Evolutionary conservation across 2,329 filamentous ascomycete genomes (phyloP).

Genomic region (Calonectria henricotiae): DNA sequence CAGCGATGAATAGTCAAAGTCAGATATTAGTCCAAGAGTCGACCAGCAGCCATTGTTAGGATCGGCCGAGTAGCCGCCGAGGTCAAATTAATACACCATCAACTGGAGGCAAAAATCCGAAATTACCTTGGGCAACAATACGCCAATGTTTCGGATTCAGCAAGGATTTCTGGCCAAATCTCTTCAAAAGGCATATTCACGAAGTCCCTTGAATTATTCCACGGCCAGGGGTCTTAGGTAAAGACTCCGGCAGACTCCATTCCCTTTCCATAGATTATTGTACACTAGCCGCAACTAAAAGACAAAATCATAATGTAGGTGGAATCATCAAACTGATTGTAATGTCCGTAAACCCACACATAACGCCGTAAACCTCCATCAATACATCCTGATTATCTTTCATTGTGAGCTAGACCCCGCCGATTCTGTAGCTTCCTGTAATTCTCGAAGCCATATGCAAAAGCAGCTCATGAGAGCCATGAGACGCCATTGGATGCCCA

Average conservation of each 20-base stretch:
- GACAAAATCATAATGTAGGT: neutral
- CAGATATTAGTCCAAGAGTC: constrained; percentile 23
- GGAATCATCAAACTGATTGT: neutral
- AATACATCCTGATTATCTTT: neutral
- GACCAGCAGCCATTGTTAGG: constrained; percentile 36
- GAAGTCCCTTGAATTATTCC: neutral
- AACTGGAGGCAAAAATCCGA: no score
- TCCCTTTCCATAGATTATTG: neutral
- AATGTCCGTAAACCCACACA: neutral
- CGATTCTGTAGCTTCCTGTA: constrained; percentile 19
- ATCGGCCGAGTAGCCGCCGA: constrained; percentile 40
- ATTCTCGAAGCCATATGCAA: constrained; percentile 39
- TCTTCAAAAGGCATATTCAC: neutral
- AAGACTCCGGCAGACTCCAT: constrained; percentile 35
- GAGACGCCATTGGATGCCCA: constrained; percentile 41
- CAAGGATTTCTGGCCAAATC: constrained; percentile 27
- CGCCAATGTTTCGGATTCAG: constrained; percentile 43
- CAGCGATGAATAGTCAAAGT: constrained; percentile 29
- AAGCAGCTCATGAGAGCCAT: constrained; percentile 45
- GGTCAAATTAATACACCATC: neutral
- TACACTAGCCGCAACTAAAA: neutral
- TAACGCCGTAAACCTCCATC: neutral
- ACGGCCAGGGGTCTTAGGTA: constrained; percentile 24
- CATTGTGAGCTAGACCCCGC: constrained; percentile 12
- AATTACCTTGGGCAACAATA: constrained; percentile 49